Evolutionary conservation across 2,329 filamentous ascomycete genomes (phyloP).

Genomic region (Colletotrichum incanum): DNA sequence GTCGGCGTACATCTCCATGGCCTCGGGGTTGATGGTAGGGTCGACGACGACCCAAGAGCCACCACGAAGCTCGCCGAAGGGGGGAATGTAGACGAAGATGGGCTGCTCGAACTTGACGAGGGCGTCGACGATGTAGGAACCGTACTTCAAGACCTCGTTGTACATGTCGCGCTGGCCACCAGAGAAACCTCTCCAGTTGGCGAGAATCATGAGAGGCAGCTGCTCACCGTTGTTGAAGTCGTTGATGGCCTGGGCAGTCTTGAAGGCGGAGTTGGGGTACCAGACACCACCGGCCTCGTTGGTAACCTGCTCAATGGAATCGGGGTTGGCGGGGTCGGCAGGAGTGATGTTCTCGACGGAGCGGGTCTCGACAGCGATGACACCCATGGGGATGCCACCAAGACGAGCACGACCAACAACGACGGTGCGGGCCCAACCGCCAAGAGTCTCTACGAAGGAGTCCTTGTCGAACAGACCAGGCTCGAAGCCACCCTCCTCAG

Average conservation of each 20-base stretch:
- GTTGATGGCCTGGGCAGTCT: constrained; percentile 98
- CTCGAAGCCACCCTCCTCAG: constrained; percentile 83
- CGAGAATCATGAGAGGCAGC: constrained; percentile 97
- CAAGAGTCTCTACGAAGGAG: constrained; percentile 96
- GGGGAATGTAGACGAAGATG: constrained; percentile 98
- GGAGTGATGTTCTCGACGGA: constrained; percentile 97
- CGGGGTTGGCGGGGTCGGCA: constrained; percentile 96
- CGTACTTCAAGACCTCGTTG: constrained; percentile 99
- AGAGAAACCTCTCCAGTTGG: constrained; percentile 99
- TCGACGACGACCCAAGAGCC: constrained; percentile 99
- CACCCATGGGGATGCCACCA: constrained; percentile 97
- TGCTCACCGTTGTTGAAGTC: constrained; percentile 99
- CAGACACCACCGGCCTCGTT: constrained; percentile 98
- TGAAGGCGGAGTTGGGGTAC: constrained; percentile 99
- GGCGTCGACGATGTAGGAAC: constrained; percentile 98
- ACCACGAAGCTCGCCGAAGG: constrained; percentile 95
- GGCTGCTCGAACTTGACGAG: constrained; percentile 99
- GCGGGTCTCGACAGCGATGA: constrained; percentile 96
- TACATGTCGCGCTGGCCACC: constrained; percentile 99
- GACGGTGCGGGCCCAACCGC: constrained; percentile 96
- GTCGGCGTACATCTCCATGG: constrained; percentile 99
- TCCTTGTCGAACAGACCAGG: constrained; percentile 95
- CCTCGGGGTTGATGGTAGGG: constrained; percentile 95
- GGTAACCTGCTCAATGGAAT: constrained; percentile 95
- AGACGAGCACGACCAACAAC: constrained; percentile 97